phyloP scores from a whole-genome alignment of 2,329 filamentous ascomycete species.

The Gliomastix tumulicola region DNA sequence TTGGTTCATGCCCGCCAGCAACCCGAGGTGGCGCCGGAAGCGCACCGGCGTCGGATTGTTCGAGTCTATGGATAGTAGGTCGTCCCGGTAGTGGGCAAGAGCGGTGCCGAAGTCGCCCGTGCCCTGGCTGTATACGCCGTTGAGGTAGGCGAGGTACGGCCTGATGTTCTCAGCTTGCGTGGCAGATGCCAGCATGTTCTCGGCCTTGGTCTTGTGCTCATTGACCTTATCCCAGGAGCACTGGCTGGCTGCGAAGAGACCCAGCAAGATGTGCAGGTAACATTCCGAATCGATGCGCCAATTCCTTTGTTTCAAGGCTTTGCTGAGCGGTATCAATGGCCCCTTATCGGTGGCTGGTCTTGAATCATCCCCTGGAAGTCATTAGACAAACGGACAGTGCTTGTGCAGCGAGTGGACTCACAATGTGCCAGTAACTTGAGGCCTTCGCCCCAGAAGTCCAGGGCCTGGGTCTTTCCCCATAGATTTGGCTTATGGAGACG shows the following conservation, averaged over 20 bases:
- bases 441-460: slow-evolving; percentile 34
- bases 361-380: slow-evolving; percentile 21
- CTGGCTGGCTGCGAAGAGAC: slow-evolving; percentile 61
- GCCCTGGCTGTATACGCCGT: slow-evolving; percentile 70
- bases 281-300: slow-evolving; percentile 62
- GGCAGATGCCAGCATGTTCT: slow-evolving; percentile 22
- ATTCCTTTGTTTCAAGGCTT: slow-evolving; percentile 49
- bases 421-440: slow-evolving; percentile 41
- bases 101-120: slow-evolving; percentile 66
- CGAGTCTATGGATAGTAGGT: slow-evolving; percentile 40
- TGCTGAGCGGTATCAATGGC: slow-evolving; percentile 44
- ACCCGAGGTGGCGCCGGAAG: slow-evolving; percentile 54
- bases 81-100: slow-evolving; percentile 56
- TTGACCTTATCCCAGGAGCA: slow-evolving; percentile 63
- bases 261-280: slow-evolving; percentile 65
- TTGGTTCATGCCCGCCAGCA: slow-evolving; percentile 61
- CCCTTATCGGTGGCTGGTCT: slow-evolving; percentile 27
- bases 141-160: slow-evolving; percentile 59
- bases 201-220: slow-evolving; percentile 47
- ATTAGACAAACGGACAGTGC: slow-evolving; percentile 5
- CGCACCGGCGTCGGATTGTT: slow-evolving; percentile 34
- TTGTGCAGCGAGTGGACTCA: slow-evolving; percentile 12
- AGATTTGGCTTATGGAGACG: slow-evolving; percentile 25
- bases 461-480: slow-evolving; percentile 5
- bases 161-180: slow-evolving; percentile 33